A percentile compares a stretch with the other conserved stretches of the same genome.
Evolutionary conservation across 106 monocot genomes (phyloP).

Genomic region (Narthecium ossifragum): DNA sequence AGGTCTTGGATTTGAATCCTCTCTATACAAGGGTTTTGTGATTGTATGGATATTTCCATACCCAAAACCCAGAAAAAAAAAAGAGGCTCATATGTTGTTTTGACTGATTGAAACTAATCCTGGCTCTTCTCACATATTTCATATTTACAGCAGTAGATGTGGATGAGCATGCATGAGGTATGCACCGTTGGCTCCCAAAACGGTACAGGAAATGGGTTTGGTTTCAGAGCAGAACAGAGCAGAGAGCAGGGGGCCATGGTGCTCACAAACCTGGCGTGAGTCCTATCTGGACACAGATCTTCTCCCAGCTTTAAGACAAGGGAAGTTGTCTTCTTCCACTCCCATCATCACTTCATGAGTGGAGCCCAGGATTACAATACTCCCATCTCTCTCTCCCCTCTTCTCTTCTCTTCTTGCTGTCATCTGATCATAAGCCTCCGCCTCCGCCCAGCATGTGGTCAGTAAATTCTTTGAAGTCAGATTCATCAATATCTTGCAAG

Average conservation of each 20-base stretch:
- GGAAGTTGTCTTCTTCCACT: too few relatives aligned
- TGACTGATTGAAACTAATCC: too few relatives aligned
- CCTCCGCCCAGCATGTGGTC: conserved; percentile 49
- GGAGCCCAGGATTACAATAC: too few relatives aligned
- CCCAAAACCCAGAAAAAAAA: too few relatives aligned
- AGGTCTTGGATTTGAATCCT: too few relatives aligned
- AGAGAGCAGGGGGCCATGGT: neutral
- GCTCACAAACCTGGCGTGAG: conserved; percentile 9
- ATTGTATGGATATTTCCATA: too few relatives aligned
- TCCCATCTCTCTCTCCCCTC: neutral
- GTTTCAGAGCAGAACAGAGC: neutral
- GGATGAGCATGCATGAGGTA: neutral
- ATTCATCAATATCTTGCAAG: conserved; percentile 51
- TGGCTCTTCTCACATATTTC: too few relatives aligned
- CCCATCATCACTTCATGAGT: conserved; percentile 2
- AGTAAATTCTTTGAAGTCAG: conserved; percentile 54
- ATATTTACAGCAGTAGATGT: neutral
- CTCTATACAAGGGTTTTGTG: too few relatives aligned
- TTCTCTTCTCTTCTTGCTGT: too few relatives aligned
- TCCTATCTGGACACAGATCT: neutral
- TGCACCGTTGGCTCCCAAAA: neutral
- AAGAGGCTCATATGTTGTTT: too few relatives aligned
- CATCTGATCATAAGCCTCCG: conserved; percentile 3
- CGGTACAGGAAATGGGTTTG: neutral
- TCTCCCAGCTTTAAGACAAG: too few relatives aligned